phyloP scores from a whole-genome alignment of 441 rosid genomes.

The Macaranga tanarius region DNA sequence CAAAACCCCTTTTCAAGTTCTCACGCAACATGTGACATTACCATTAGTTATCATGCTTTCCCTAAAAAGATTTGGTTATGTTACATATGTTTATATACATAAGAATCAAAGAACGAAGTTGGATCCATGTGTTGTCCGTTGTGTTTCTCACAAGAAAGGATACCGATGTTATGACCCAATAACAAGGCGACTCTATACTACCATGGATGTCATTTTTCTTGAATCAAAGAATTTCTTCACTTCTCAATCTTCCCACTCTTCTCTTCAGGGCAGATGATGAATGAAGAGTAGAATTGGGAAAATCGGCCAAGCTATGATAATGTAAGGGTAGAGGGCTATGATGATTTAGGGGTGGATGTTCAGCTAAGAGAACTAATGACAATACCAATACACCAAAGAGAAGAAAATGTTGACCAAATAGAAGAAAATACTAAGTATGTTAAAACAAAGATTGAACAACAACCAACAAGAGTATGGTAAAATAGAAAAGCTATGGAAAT shows the following conservation, averaged over 20 bases:
- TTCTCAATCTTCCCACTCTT: too few species aligned
- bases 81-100: not conserved
- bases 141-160: not conserved
- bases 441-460: not conserved
- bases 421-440: not conserved
- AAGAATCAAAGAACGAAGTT: not conserved
- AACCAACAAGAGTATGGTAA: not conserved
- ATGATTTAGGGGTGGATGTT: too few species aligned
- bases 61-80: slow-evolving; percentile 1
- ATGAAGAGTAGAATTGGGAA: slow-evolving; percentile 1
- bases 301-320: not conserved
- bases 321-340: too few species aligned
- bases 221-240: too few species aligned
- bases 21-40: not conserved
- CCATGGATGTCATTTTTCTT: not conserved
- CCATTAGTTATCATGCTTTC: not conserved
- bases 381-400: not conserved
- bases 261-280: slow-evolving; percentile 5
- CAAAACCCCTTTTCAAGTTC: not conserved
- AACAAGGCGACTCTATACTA: not conserved
- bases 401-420: too few species aligned
- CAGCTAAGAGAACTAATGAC: too few species aligned
- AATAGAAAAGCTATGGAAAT: not conserved
- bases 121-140: not conserved
- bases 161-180: not conserved